phyloP scores from a whole-genome alignment of 2,329 filamentous ascomycete species.

The Ophiostoma novo-ulmi region DNA sequence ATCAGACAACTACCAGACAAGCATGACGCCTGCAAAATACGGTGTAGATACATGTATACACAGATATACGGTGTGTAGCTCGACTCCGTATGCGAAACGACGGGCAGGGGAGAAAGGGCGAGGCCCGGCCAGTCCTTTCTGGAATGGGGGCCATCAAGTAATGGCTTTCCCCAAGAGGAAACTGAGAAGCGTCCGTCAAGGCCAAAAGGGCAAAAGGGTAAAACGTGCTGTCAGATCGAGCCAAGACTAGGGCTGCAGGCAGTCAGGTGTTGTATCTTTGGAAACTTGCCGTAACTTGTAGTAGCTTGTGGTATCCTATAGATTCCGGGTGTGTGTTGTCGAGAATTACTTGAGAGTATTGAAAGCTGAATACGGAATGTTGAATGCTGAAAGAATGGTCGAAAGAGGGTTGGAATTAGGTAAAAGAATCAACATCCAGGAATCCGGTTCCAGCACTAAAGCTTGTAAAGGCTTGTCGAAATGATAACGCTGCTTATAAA shows the following conservation, averaged over 20 bases:
- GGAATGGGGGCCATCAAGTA: background rate
- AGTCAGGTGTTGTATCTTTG: background rate
- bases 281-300: background rate
- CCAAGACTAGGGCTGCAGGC: conserved; percentile 4
- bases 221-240: conserved; percentile 15
- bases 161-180: conserved; percentile 13
- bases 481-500: background rate
- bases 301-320: background rate
- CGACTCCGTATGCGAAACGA: too few species aligned
- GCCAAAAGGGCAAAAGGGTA: background rate
- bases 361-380: background rate
- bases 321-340: background rate
- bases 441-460: background rate
- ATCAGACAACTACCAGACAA: too few species aligned
- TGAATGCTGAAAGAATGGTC: background rate
- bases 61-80: background rate
- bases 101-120: background rate
- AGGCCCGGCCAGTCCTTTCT: background rate
- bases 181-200: background rate
- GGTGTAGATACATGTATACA: background rate
- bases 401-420: background rate
- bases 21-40: background rate
- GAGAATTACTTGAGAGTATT: background rate
- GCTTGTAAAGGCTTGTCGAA: background rate
- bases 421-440: background rate